phyloP scores from a whole-genome alignment of 768 basidiomycete species.

The Cystoderma amianthinum region DNA sequence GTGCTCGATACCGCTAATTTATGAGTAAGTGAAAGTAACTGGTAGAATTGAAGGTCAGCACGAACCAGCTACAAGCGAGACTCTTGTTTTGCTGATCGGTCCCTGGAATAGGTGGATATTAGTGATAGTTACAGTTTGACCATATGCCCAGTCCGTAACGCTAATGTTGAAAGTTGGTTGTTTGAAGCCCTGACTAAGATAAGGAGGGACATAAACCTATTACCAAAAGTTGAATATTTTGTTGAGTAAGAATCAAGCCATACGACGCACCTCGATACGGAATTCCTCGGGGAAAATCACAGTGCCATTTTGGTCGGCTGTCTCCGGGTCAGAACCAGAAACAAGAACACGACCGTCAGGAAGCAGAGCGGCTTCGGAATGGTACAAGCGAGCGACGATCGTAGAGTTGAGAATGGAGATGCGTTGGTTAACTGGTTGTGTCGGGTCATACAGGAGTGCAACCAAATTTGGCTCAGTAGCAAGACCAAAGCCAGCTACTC shows the following conservation, averaged over 20 bases:
- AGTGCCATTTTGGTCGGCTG: constrained; percentile 30
- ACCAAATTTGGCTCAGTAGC: constrained; percentile 54
- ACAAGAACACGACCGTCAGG: constrained; percentile 71
- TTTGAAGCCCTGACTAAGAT: constrained; percentile 54
- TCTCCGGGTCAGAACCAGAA: constrained; percentile 72
- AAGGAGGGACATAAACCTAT: constrained; percentile 82
- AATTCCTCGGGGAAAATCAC: constrained; percentile 67
- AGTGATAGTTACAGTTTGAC: constrained; percentile 45
- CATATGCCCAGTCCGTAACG: constrained; percentile 57
- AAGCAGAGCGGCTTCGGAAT: constrained; percentile 69
- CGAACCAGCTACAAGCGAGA: constrained; percentile 63
- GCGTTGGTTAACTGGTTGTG: constrained; percentile 48
- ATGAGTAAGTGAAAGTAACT: too few species aligned
- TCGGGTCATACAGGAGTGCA: constrained; percentile 68
- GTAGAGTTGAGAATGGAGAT: constrained; percentile 62
- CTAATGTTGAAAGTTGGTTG: constrained; percentile 59
- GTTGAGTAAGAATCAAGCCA: neutral
- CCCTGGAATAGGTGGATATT: constrained; percentile 39
- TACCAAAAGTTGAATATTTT: constrained; percentile 6
- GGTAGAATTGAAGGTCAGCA: too few species aligned
- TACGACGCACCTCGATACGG: constrained; percentile 39
- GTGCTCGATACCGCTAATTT: too few species aligned
- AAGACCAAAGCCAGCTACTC: constrained; percentile 70
- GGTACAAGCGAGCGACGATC: constrained; percentile 70
- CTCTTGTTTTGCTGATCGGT: constrained; percentile 39